Percentiles rank a stretch among this genome's conserved stretches.
Conservation (phyloP, 1,139 yeast species). For the Taiozyma onychis region DNA sequence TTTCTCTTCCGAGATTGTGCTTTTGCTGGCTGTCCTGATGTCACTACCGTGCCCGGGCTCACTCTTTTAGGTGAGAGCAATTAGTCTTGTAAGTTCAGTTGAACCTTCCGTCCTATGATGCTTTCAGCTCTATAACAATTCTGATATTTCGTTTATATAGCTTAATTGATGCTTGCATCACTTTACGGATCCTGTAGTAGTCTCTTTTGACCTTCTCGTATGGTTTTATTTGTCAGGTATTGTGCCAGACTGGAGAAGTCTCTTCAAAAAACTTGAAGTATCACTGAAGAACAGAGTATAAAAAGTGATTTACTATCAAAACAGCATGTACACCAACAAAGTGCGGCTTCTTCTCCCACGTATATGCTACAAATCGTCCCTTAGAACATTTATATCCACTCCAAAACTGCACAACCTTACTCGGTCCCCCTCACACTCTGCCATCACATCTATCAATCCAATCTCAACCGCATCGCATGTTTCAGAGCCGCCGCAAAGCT, state of each 20-base stretch:
- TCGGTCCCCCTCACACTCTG: not conserved
- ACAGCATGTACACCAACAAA: not conserved
- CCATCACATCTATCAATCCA: not conserved
- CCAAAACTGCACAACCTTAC: not conserved
- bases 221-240: not conserved
- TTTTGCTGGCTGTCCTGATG: not conserved
- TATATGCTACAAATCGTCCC: not conserved
- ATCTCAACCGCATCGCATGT: not conserved
- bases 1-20: not conserved
- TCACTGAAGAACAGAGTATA: too few relatives aligned
- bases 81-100: slow-evolving; percentile 17
- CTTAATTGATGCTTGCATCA: not conserved
- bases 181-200: not conserved
- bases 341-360: not conserved
- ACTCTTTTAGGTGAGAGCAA: slow-evolving; percentile 6
- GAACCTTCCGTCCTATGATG: slow-evolving; percentile 2
- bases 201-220: not conserved
- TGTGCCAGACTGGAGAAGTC: not conserved
- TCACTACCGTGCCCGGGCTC: not conserved
- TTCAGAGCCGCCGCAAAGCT: not conserved
- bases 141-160: not conserved
- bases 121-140: not conserved
- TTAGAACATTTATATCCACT: not conserved
- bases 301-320: too few relatives aligned
- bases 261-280: not conserved